Conservation (phyloP, 169 alveolate species). For the Plasmodium vivax region DNA sequence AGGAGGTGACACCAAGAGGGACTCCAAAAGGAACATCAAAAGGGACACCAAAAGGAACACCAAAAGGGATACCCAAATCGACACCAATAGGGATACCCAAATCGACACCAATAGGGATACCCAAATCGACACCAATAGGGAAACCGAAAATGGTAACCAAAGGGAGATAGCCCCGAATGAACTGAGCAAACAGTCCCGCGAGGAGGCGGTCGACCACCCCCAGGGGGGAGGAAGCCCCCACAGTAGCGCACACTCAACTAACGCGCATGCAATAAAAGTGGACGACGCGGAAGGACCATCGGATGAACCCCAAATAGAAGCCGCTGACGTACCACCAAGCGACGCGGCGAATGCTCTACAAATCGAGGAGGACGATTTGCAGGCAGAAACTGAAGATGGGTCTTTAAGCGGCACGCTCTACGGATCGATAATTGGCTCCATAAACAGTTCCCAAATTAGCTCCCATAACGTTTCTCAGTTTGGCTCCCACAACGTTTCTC, state of each 20-base stretch:
- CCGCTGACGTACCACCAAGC: background rate
- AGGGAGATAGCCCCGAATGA: background rate
- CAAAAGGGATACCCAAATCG: background rate
- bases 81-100: background rate
- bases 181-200: background rate
- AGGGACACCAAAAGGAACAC: background rate
- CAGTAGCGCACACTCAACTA: too few relatives aligned
- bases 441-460: background rate
- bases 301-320: background rate
- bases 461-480: background rate
- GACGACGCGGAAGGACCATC: background rate
- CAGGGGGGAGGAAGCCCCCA: background rate
- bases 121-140: background rate
- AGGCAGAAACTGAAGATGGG: background rate
- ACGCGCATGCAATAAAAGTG: background rate
- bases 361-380: background rate
- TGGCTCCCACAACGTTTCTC: too few relatives aligned
- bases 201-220: background rate
- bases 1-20: background rate
- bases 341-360: background rate
- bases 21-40: background rate
- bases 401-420: background rate
- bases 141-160: background rate
- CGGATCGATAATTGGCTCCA: background rate
- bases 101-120: background rate